Percentiles rank a stretch among this genome's conserved stretches.
Evolutionary conservation across 108 stramenopile species (phyloP).

Genomic region (Epithemia pelagica): DNA sequence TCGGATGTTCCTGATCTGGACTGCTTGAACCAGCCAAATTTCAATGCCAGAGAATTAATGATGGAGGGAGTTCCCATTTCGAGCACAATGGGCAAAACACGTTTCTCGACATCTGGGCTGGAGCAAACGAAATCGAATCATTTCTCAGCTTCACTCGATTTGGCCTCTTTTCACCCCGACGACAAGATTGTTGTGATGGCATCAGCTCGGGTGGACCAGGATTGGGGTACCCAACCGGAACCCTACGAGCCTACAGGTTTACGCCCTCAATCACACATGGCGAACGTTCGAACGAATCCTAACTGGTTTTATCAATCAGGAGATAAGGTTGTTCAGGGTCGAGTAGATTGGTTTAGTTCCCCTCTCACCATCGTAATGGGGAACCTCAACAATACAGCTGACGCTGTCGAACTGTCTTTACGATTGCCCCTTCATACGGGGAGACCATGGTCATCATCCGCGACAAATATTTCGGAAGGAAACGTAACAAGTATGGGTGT

Average conservation of each 20-base stretch:
- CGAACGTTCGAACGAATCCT: conserved; percentile 86
- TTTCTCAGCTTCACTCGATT: conserved; percentile 45
- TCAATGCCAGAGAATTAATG: conserved; percentile 11
- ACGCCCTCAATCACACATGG: conserved; percentile 74
- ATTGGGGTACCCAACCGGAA: conserved; percentile 28
- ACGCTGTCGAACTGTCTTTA: neutral
- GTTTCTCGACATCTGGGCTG: neutral
- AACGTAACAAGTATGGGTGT: neutral
- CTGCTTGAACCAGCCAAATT: conserved; percentile 40
- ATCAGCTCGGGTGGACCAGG: conserved; percentile 57
- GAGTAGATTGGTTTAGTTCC: conserved; percentile 73
- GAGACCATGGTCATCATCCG: neutral
- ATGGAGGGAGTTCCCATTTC: conserved; percentile 11
- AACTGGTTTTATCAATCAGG: conserved; percentile 54
- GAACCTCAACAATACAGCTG: conserved; percentile 12
- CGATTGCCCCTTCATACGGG: neutral
- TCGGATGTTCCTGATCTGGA: conserved; percentile 44
- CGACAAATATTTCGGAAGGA: neutral
- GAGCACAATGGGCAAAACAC: conserved; percentile 12
- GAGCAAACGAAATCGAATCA: conserved; percentile 30
- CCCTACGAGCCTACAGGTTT: conserved; percentile 18
- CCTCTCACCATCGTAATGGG: conserved; percentile 61
- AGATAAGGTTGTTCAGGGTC: conserved; percentile 65
- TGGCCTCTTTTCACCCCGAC: conserved; percentile 31
- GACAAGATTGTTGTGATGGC: conserved; percentile 56